phyloP scores from a whole-genome alignment of 208 protist genomes.

The Trypanosoma theileri region DNA sequence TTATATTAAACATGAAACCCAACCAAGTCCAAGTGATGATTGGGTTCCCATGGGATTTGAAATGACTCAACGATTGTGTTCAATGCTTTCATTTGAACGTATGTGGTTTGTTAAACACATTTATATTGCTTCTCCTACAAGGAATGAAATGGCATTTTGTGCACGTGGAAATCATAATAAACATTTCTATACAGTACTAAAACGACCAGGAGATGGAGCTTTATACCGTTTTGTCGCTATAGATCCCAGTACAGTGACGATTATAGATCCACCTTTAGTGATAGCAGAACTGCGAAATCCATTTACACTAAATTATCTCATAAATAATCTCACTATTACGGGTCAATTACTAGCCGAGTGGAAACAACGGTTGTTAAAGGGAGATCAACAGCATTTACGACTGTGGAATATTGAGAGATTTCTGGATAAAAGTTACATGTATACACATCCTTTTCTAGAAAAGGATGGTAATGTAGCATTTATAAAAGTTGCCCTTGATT shows the following conservation, averaged over 20 bases:
- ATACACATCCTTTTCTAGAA: slow-evolving; percentile 22
- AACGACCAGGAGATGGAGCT: background rate
- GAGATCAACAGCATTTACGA: background rate
- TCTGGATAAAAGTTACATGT: background rate
- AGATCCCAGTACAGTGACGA: background rate
- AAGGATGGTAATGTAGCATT: slow-evolving; percentile 8
- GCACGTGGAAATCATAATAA: background rate
- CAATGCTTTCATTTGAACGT: slow-evolving; percentile 8
- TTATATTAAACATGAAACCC: background rate
- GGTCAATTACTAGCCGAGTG: background rate
- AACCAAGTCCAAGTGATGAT: slow-evolving; percentile 6
- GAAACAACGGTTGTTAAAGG: background rate
- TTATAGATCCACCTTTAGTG: slow-evolving; percentile 1
- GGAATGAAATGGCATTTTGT: slow-evolving; percentile 20
- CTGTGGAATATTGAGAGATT: slow-evolving; percentile 16
- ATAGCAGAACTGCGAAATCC: background rate
- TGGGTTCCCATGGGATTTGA: background rate
- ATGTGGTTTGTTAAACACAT: background rate
- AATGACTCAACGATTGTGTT: slow-evolving; percentile 17
- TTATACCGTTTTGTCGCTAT: background rate
- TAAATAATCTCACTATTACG: slow-evolving; percentile 9
- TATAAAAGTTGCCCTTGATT: slow-evolving; percentile 11
- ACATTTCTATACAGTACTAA: background rate
- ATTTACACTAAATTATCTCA: background rate
- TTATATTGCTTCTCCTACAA: slow-evolving; percentile 4